Conservation (phyloP, 352 stramenopile genomes). For the Globisporangium paroecandrum region DNA sequence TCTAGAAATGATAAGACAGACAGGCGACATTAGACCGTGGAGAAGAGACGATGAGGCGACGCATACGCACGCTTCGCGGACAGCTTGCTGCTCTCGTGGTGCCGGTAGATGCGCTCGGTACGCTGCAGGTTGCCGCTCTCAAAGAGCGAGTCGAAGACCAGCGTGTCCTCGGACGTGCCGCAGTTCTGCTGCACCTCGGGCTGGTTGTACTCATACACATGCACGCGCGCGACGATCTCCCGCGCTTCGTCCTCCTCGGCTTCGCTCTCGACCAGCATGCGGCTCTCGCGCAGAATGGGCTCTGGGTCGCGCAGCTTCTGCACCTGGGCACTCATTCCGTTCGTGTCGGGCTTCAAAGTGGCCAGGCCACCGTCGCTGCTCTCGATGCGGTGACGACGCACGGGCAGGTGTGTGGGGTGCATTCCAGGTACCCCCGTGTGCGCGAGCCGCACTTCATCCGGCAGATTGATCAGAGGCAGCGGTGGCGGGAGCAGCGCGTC, state of each 20-base stretch:
- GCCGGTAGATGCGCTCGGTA: slow-evolving; percentile 55
- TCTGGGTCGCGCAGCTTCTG: slow-evolving; percentile 22
- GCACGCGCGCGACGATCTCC: slow-evolving; percentile 27
- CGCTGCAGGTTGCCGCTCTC: slow-evolving; percentile 68
- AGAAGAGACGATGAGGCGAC: not conserved
- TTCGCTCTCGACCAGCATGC: slow-evolving; percentile 32
- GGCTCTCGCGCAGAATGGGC: slow-evolving; percentile 45
- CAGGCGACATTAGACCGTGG: not conserved
- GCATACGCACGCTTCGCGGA: not conserved
- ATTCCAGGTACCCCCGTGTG: slow-evolving; percentile 31
- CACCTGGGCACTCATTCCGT: not conserved
- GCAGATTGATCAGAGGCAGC: slow-evolving; percentile 55
- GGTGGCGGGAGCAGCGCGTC: slow-evolving; percentile 52
- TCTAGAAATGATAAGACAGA: slow-evolving; percentile 3
- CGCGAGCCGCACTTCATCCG: slow-evolving; percentile 39
- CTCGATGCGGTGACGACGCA: slow-evolving; percentile 36
- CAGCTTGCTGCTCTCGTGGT: slow-evolving; percentile 6
- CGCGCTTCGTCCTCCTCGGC: slow-evolving; percentile 29
- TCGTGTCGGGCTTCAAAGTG: slow-evolving; percentile 8
- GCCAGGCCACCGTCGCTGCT: slow-evolving; percentile 6
- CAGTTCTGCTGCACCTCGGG: slow-evolving; percentile 33
- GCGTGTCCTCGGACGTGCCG: slow-evolving; percentile 41
- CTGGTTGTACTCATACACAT: slow-evolving; percentile 78
- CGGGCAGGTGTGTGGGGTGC: slow-evolving; percentile 41
- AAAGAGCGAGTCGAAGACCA: slow-evolving; percentile 75